phyloP scores from a whole-genome alignment of 2,329 filamentous ascomycete genomes.

The Ceratocystis cacaofunesta region DNA sequence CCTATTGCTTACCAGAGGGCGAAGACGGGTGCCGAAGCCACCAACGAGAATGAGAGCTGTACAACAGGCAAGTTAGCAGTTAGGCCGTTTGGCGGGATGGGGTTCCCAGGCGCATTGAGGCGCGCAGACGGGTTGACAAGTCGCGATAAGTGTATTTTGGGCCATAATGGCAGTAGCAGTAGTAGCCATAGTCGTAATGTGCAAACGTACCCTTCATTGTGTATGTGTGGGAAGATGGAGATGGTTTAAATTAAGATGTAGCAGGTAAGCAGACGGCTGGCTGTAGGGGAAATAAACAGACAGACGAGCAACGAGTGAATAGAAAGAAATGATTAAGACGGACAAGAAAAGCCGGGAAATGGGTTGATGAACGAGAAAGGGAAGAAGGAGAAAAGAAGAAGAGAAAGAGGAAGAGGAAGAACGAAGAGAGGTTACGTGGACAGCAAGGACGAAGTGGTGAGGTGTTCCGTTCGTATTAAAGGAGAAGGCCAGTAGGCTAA shows the following conservation, averaged over 20 bases:
- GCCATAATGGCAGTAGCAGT: neutral
- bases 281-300: slow-evolving; percentile 11
- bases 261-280: slow-evolving; percentile 4
- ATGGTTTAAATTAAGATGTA: slow-evolving; percentile 15
- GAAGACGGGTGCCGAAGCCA: slow-evolving; percentile 94
- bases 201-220: slow-evolving; percentile 26
- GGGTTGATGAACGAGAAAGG: neutral
- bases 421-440: slow-evolving; percentile 11
- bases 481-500: slow-evolving; percentile 6
- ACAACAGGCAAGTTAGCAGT: slow-evolving; percentile 11
- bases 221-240: slow-evolving; percentile 17
- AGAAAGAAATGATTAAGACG: slow-evolving; percentile 11
- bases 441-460: slow-evolving; percentile 14
- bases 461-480: slow-evolving; percentile 17
- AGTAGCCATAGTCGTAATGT: neutral
- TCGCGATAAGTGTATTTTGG: neutral
- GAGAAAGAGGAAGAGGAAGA: slow-evolving; percentile 9
- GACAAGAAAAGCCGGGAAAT: slow-evolving; percentile 6
- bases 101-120: neutral
- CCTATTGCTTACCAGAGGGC: slow-evolving; percentile 60
- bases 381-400: slow-evolving; percentile 14
- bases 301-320: slow-evolving; percentile 5
- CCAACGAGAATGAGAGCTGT: slow-evolving; percentile 95
- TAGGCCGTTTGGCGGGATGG: neutral
- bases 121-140: neutral